Base-by-base conservation (phyloP, 306 rosid species). In the Begonia fuchsioides region DNA sequence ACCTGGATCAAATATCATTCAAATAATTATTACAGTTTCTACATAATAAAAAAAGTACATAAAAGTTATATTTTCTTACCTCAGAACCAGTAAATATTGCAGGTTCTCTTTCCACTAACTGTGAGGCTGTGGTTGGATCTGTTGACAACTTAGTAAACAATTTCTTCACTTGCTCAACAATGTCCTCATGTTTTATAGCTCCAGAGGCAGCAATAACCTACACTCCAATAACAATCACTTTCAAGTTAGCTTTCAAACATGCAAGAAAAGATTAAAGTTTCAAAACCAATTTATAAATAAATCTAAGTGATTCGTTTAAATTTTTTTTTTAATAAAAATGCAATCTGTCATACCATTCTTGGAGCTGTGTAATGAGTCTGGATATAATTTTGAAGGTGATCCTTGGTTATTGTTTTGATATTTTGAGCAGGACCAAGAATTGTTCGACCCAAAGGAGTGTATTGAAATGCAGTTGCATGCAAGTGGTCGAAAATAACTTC, bases 381-480 rank as follows among this genome's bases (percentile, higher is more conserved):
- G 32, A 87, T 82, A 70, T 87, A 87, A 72, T 52, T 74, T 68
- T 82, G 92, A 32, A 87, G 74, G 68, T 82, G 94, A 45, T 68
- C 78, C 67, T 71, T 87, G 13, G 94, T 82, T 54, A 87, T 87
- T 49, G 96, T 82, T 68, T 56, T 79, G 19, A 87, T 79, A 55
- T 87, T 87, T 52, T 76, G 70, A 54, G 92, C 80, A 51, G 96
- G 93, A 50, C 96, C 96, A 39, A 87, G 82, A 62, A 83, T 87
- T 11, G 94, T 87, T 80, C 96, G 80, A 44, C 94, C 96, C 46
- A 87, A 75, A 50, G 96, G 93, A 58, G 92, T 77, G 58, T 87
- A 79, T 63, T 87, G 96, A 82, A 87, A 87, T 38, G 96, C 96
- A 66, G 92, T 82, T 54, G 96, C 94, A 8, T 87, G 96, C 54